Evolutionary conservation across 2,329 filamentous ascomycete genomes (phyloP).

Genomic region (Dothideomycetes sp.): DNA sequence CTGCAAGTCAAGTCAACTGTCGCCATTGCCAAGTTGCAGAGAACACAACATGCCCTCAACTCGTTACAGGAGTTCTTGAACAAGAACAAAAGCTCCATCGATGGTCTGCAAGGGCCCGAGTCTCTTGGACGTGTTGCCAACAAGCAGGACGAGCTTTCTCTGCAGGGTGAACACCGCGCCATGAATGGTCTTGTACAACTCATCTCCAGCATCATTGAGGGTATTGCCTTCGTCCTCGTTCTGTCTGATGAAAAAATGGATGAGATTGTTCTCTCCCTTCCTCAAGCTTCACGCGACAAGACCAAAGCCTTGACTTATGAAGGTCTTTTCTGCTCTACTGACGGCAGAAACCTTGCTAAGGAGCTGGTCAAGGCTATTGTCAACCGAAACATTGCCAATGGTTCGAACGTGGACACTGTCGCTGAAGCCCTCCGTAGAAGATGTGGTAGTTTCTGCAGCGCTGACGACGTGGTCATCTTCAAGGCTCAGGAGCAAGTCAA

Average conservation of each 20-base stretch:
- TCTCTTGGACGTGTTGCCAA: slow-evolving; percentile 68
- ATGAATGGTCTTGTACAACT: slow-evolving; percentile 77
- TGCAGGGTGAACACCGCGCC: slow-evolving; percentile 90
- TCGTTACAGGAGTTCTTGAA: slow-evolving; percentile 73
- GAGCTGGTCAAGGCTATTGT: slow-evolving; percentile 95
- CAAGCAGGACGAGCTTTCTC: slow-evolving; percentile 80
- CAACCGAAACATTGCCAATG: slow-evolving; percentile 92
- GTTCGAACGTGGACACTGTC: slow-evolving; percentile 94
- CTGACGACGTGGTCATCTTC: slow-evolving; percentile 96
- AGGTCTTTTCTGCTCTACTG: slow-evolving; percentile 67
- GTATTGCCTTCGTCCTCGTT: slow-evolving; percentile 90
- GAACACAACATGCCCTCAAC: slow-evolving; percentile 72
- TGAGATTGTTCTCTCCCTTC: slow-evolving; percentile 72
- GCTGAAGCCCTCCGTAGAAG: slow-evolving; percentile 85
- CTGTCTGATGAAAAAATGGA: slow-evolving; percentile 88
- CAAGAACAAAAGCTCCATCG: slow-evolving; percentile 82
- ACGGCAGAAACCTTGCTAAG: slow-evolving; percentile 84
- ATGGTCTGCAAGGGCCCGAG: slow-evolving; percentile 84
- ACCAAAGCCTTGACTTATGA: slow-evolving; percentile 78
- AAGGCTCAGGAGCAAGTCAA: slow-evolving; percentile 94
- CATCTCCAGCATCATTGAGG: slow-evolving; percentile 85
- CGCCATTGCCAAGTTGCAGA: slow-evolving; percentile 56
- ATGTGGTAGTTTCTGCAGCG: slow-evolving; percentile 94
- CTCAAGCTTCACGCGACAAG: slow-evolving; percentile 58
- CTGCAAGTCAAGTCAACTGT: slow-evolving; percentile 60